Conservation (phyloP, 495 filamentous ascomycete genomes). For the Oidiodendron maius region DNA sequence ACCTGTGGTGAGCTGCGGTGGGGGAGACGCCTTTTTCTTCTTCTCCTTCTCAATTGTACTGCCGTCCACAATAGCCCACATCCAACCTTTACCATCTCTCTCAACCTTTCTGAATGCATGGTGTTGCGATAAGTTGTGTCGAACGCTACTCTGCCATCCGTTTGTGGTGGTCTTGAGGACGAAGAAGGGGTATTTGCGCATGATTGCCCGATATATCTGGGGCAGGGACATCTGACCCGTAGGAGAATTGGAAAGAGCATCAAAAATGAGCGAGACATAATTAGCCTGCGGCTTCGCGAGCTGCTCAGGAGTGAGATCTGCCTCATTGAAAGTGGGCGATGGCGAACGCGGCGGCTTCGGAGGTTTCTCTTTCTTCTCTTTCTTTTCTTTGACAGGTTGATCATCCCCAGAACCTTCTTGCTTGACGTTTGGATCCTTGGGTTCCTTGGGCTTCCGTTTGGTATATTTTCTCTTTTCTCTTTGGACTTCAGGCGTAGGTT, state of each 20-base stretch:
- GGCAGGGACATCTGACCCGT: conserved; percentile 74
- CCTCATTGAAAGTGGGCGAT: conserved; percentile 65
- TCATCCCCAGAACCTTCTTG: conserved; percentile 34
- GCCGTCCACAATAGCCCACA: conserved; percentile 59
- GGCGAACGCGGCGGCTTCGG: conserved; percentile 61
- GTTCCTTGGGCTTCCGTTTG: conserved; percentile 61
- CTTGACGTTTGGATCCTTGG: conserved; percentile 44
- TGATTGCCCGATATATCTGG: conserved; percentile 88
- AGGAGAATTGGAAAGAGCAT: conserved; percentile 69
- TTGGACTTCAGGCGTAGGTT: conserved; percentile 50
- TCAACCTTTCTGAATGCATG: conserved; percentile 83
- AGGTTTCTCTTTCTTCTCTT: conserved; percentile 54
- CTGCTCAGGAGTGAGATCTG: conserved; percentile 77
- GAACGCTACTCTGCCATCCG: conserved; percentile 96
- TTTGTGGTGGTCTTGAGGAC: conserved; percentile 73
- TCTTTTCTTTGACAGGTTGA: conserved; percentile 47
- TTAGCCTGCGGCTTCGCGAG: conserved; percentile 78
- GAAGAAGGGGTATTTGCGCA: conserved; percentile 84
- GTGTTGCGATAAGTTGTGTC: conserved; percentile 90
- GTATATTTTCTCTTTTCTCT: conserved; percentile 75
- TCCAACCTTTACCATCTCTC: conserved; percentile 63
- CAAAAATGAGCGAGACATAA: conserved; percentile 87
- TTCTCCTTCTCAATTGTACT: conserved; percentile 66
- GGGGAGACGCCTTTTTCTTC: conserved; percentile 53
- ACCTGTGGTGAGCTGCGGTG: conserved; percentile 25